These are phyloP conservation scores for Xylaria scruposa DNA, from an alignment of 495 filamentous ascomycete species.

Conservation along the genomic window DNA sequence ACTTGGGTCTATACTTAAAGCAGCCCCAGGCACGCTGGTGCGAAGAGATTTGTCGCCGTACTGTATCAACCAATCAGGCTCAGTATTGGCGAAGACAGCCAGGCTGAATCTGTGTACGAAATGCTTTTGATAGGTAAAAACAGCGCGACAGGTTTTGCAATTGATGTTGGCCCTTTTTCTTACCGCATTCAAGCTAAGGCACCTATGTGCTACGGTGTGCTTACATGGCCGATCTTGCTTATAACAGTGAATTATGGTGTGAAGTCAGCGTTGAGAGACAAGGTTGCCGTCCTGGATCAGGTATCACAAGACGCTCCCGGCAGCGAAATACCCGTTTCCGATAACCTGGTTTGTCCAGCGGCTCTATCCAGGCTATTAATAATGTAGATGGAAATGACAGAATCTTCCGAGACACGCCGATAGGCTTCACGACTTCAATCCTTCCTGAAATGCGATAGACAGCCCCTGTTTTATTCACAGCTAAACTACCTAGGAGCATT, in stretches of 20 bases:
- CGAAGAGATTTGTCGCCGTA: neutral
- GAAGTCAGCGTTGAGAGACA: neutral
- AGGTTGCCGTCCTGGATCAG: slow-evolving; percentile 2
- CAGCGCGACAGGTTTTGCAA: neutral
- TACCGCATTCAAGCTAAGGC: neutral
- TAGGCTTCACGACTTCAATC: neutral
- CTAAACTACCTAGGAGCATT: neutral
- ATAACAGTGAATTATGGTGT: neutral
- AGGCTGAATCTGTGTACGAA: neutral
- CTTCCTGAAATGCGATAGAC: neutral
- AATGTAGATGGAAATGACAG: slow-evolving; percentile 4
- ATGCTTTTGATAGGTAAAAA: neutral
- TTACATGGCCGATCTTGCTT: slow-evolving; percentile 1
- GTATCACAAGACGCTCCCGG: neutral
- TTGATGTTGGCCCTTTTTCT: neutral
- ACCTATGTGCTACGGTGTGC: neutral
- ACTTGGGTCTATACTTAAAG: neutral
- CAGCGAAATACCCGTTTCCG: slow-evolving; percentile 21
- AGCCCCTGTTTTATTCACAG: neutral
- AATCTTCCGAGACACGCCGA: neutral
- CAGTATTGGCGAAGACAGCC: neutral
- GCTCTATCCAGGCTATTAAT: neutral
- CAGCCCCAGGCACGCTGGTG: neutral
- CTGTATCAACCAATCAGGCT: neutral
- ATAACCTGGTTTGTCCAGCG: slow-evolving; percentile 24